phyloP scores from a whole-genome alignment of 495 filamentous ascomycete species.

The Apiosordaria backusii region DNA sequence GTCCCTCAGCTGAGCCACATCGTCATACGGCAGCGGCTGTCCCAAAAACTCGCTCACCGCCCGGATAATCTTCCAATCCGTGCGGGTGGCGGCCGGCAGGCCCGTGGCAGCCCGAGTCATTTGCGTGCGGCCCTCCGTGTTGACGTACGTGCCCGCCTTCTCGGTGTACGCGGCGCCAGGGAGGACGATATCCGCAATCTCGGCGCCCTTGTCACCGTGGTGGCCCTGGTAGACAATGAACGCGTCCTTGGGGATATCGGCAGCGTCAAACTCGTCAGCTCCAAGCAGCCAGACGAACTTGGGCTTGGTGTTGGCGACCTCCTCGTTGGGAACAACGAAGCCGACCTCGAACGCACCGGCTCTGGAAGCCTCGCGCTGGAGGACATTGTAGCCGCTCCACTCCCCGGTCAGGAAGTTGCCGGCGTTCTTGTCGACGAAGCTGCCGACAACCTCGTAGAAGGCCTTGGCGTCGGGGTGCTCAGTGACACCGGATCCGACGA shows the following conservation, averaged over 20 bases:
- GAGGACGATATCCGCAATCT: conserved; percentile 89
- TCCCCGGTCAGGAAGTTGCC: conserved; percentile 81
- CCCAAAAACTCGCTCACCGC: conserved; percentile 89
- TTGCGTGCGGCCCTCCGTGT: conserved; percentile 94
- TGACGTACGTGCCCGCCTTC: conserved; percentile 94
- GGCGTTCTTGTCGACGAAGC: conserved; percentile 88
- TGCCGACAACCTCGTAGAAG: conserved; percentile 83
- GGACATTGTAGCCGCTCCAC: conserved; percentile 96
- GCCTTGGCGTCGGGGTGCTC: conserved; percentile 89
- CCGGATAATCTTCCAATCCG: conserved; percentile 98
- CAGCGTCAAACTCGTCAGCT: conserved; percentile 78
- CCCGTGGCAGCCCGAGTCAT: conserved; percentile 84
- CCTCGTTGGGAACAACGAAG: conserved; percentile 76
- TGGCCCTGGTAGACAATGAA: conserved; percentile 98
- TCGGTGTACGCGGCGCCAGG: conserved; percentile 95
- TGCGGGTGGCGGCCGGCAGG: conserved; percentile 80
- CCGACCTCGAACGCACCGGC: conserved; percentile 92
- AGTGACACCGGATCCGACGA: conserved; percentile 82
- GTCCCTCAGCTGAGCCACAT: conserved; percentile 78
- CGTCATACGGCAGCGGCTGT: conserved; percentile 82
- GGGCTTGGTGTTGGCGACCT: conserved; percentile 73
- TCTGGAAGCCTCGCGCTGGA: conserved; percentile 88
- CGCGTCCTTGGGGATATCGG: conserved; percentile 85
- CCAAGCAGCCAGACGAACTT: conserved; percentile 98
- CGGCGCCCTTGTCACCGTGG: conserved; percentile 89